Conservation (phyloP, 2,329 filamentous ascomycete species). For the Aspergillus carbonarius region DNA sequence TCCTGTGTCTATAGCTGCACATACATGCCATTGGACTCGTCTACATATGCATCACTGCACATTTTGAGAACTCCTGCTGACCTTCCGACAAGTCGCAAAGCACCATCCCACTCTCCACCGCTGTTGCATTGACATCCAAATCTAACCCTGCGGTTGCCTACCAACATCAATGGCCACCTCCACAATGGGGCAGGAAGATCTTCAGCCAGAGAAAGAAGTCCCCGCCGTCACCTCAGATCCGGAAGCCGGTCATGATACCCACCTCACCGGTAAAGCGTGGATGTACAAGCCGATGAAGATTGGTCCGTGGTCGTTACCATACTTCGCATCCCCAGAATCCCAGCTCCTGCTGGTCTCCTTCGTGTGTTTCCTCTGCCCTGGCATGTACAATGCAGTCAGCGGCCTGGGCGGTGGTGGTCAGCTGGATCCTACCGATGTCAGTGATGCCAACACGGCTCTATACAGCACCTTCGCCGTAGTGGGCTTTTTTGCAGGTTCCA, state of each 20-base stretch:
- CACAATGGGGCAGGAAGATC: conserved; percentile 9
- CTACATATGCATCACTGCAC: background rate
- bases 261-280: conserved; percentile 52
- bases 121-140: background rate
- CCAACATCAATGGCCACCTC: conserved; percentile 11
- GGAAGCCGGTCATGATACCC: conserved; percentile 21
- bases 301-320: conserved; percentile 55
- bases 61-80: background rate
- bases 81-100: background rate
- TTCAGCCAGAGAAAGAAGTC: conserved; percentile 17
- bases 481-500: conserved; percentile 60
- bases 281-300: conserved; percentile 65
- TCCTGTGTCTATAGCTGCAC: background rate
- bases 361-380: conserved; percentile 70
- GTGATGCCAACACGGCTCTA: conserved; percentile 68
- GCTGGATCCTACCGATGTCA: conserved; percentile 57
- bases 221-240: conserved; percentile 22
- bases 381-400: conserved; percentile 69
- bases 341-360: conserved; percentile 71
- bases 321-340: conserved; percentile 71
- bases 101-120: background rate
- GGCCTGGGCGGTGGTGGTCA: conserved; percentile 66
- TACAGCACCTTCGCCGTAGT: conserved; percentile 70
- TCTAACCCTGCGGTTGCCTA: background rate
- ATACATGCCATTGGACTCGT: background rate